Base-by-base conservation (phyloP, 139 green algal species). In the Desmodesmus armatus region DNA sequence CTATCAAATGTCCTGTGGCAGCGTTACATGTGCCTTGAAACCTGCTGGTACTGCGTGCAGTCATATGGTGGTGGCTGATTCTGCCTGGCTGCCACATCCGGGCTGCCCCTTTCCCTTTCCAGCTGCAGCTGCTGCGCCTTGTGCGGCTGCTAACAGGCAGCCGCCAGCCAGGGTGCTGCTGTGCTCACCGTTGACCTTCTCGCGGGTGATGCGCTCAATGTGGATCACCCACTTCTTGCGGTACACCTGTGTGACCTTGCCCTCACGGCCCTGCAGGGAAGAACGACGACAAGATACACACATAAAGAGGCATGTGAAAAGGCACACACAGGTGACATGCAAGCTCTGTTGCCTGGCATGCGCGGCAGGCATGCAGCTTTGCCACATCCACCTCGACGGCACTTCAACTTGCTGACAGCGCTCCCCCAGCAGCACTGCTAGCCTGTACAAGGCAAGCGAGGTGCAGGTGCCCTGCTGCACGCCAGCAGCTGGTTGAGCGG, bases 221-320 rank as follows among this genome's bases (percentile, higher is more conserved):
- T 99, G 97, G 91, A 99, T 99, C 43, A 99, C 96, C 98, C 98
- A 99, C 94, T 99, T 99, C 80, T 95, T 96, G 81, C 98, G 92
- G 95, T 99, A 99, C 49, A 99, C 98, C 84, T 96, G 89, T 17
- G 97, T 92, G 5, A 99, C 95, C 93, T 99, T 99, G 86, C 97
- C 97, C 89, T 99, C 97, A 53, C 96, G 94, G 75, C 94, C 94
- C 94, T 97, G 83, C 87, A 87, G 15, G n/a, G n/a, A n/a, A n/a
- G n/a, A n/a, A n/a, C n/a, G n/a, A n/a, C n/a, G n/a, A n/a, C 39
- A 49, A 21, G 33, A 49, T 11, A 47, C 6, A 23, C 25, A 72
- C 63, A 72, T 27, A 13, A 62, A 13, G 51, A 13, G 51, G 51
- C 15, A 17, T 13, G 15, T 13, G 51, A 27, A 62, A 17, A 62